Conservation (phyloP, 2,329 filamentous ascomycete species). For the Dryadomyces quercus-mongolicae region DNA sequence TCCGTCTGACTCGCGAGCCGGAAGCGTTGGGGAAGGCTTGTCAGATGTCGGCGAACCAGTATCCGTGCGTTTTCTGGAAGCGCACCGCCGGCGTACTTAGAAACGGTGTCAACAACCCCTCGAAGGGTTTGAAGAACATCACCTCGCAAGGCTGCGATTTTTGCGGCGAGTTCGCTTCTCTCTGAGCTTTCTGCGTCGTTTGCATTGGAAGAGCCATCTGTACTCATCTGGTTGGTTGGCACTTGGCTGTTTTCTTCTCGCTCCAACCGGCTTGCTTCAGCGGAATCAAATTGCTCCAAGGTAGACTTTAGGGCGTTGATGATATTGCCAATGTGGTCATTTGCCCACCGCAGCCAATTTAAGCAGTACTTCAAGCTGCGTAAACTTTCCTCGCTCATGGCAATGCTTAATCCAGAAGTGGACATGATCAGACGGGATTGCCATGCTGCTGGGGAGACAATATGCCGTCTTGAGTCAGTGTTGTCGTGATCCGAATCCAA, state of each 20-base stretch:
- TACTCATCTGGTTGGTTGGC: background rate
- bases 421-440: conserved; percentile 77
- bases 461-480: background rate
- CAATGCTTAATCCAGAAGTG: conserved; percentile 80
- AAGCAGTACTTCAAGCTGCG: conserved; percentile 77
- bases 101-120: conserved; percentile 72
- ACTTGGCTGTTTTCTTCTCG: background rate
- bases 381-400: conserved; percentile 81
- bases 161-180: conserved; percentile 39
- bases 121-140: conserved; percentile 72
- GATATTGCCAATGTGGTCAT: conserved; percentile 64
- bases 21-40: conserved; percentile 70
- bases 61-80: conserved; percentile 78
- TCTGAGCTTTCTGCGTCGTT: conserved; percentile 16
- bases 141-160: conserved; percentile 54
- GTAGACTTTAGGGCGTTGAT: conserved; percentile 63
- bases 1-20: conserved; percentile 47
- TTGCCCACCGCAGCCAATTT: conserved; percentile 67
- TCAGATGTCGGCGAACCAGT: conserved; percentile 73
- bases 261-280: conserved; percentile 12
- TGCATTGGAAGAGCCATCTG: background rate
- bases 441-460: conserved; percentile 36
- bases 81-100: conserved; percentile 81
- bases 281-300: conserved; percentile 67
- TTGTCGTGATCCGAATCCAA: background rate